Percentiles rank a stretch among this genome's conserved stretches.
Conservation (phyloP, 371 early-diverging fungal genomes). For the Enterocytospora artemiae region DNA sequence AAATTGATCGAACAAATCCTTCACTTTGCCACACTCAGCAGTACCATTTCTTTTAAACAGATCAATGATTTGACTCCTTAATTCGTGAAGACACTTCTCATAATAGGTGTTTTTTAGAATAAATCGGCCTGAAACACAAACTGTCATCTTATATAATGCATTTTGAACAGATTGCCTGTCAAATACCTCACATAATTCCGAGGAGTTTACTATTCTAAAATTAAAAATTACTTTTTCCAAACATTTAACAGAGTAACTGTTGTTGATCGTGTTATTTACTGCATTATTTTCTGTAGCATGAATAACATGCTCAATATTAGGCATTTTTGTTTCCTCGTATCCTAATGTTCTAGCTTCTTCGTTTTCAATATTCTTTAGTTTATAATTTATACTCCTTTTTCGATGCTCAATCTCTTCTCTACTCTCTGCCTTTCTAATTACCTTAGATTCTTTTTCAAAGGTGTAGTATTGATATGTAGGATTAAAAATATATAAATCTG, state of each 20-base stretch:
- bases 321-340: neutral
- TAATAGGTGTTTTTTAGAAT: slow-evolving; percentile 40
- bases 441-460: neutral
- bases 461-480: slow-evolving; percentile 2
- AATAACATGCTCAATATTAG: neutral
- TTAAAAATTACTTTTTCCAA: slow-evolving; percentile 31
- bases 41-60: slow-evolving; percentile 18
- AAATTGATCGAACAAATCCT: slow-evolving; percentile 19
- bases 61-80: slow-evolving; percentile 23
- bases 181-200: slow-evolving; percentile 21
- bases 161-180: slow-evolving; percentile 14
- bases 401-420: slow-evolving; percentile 49
- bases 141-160: slow-evolving; percentile 28
- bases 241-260: neutral
- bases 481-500: neutral
- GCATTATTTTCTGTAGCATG: neutral
- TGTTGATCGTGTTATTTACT: neutral
- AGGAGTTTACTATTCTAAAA: slow-evolving; percentile 30
- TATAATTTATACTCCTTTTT: slow-evolving; percentile 43
- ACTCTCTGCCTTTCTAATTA: slow-evolving; percentile 42
- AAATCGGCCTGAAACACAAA: slow-evolving; percentile 31
- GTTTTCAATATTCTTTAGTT: slow-evolving; percentile 31
- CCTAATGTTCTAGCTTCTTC: slow-evolving; percentile 17
- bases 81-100: slow-evolving; percentile 24
- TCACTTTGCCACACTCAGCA: slow-evolving; percentile 1